Conservation (phyloP, 805 yeast species). For the Ogataea pilisensis region DNA sequence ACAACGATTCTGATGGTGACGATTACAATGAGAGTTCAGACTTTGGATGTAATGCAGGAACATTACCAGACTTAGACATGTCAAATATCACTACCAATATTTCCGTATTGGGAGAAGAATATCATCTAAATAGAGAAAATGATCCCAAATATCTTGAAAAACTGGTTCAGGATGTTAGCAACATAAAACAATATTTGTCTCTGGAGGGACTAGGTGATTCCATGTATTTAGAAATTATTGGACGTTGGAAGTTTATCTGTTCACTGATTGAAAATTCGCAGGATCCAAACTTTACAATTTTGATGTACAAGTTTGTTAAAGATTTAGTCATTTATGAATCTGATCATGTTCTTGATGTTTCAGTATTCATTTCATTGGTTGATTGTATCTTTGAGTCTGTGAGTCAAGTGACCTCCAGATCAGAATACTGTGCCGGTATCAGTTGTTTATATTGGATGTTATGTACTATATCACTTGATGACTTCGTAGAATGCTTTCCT, state of each 20-base stretch:
- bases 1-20: constrained; percentile 4
- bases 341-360: constrained; percentile 12
- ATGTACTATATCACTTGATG: constrained; percentile 15
- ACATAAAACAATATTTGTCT: constrained; percentile 10
- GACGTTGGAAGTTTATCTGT: constrained; percentile 8
- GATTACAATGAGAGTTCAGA: constrained; percentile 2
- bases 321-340: constrained; percentile 18
- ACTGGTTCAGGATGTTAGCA: constrained; percentile 9
- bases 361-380: constrained; percentile 9
- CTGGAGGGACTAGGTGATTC: constrained; percentile 10
- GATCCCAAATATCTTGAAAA: background rate
- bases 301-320: constrained; percentile 13
- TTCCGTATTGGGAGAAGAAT: constrained; percentile 1
- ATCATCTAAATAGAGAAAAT: constrained; percentile 1
- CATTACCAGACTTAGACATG: background rate
- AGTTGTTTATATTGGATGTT: constrained; percentile 10
- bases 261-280: constrained; percentile 9
- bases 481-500: constrained; percentile 16
- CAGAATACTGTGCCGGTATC: constrained; percentile 12
- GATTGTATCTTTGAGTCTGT: constrained; percentile 9
- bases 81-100: background rate
- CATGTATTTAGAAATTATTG: constrained; percentile 7
- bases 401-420: constrained; percentile 5
- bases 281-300: constrained; percentile 9
- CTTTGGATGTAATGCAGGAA: background rate